Base-by-base conservation (phyloP, 257 asterid species). In the Przewalskia tangutica region DNA sequence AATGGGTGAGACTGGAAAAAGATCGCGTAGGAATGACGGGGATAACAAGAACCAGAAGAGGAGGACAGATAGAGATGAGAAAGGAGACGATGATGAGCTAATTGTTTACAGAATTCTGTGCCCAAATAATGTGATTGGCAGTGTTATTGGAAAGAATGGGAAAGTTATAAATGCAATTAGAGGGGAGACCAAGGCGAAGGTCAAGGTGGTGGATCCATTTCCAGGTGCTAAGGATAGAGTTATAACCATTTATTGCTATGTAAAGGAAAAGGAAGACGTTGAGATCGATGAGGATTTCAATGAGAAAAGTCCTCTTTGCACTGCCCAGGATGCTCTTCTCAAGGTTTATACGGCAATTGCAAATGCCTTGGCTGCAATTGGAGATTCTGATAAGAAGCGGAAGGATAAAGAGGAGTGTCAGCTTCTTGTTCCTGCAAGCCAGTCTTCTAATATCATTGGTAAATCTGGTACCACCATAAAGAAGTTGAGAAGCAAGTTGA, bases 111-210 rank as follows among this genome's bases (percentile, higher is more conserved):
- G 99, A 84, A 93, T 95, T 84, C 86, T 95, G 51, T 95, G 97
- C 51, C 99, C 98, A 0, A 90, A 88, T 83, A 80, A 80, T 58
- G 94, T 92, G 34, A 93, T 95, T 59, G 99, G 99, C 63, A 95
- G 97, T 81, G 99, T 95, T 83, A 93, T 95, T 71, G 99, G 99
- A 10, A 95, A 95, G 91, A 93, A 67, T 86, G 99, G 99, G n/a
- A 95, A 95, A 82, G 95, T 93, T 23, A 95, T 95, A 70, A 95
- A 95, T 85, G 88, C 95, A 1, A 94, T 95, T 54, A 85, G 98
- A 58, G 94, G 89, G 66, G 97, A 92, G 44, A 89, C 98, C 0
- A 85, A 92, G 84, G 97, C 99, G 1, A 95, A 88, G 93, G 98
- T 95, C 9, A 95, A 95, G 87, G 97, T 95, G 86, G 94, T 92